These are phyloP conservation scores for Mycena polygramma DNA, from an alignment of 768 basidiomycete genomes.

Conservation along the genomic window DNA sequence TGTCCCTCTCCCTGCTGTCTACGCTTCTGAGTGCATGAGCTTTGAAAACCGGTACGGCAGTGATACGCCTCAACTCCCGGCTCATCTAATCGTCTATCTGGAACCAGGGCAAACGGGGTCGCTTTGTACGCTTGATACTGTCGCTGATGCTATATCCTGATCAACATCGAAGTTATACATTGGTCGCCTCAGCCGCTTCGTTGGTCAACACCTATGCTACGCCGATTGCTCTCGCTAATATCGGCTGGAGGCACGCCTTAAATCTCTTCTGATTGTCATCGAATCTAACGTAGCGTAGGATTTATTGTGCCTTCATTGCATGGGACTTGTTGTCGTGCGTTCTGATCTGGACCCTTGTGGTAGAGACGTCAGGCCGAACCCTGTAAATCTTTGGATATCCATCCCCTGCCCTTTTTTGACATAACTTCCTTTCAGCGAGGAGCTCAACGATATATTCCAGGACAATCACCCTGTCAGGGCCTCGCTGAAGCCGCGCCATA, in stretches of 20 bases:
- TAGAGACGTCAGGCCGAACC: slow-evolving; percentile 42
- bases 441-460: slow-evolving; percentile 42
- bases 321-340: slow-evolving; percentile 41
- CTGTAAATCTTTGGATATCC: slow-evolving; percentile 28
- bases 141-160: neutral
- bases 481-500: slow-evolving; percentile 4
- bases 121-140: slow-evolving; percentile 56
- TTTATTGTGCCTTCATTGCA: slow-evolving; percentile 40
- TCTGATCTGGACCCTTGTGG: slow-evolving; percentile 41
- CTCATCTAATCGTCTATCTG: neutral
- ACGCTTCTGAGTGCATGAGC: slow-evolving; percentile 67
- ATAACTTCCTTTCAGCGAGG: slow-evolving; percentile 35
- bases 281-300: slow-evolving; percentile 31
- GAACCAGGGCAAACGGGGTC: slow-evolving; percentile 69
- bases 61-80: neutral
- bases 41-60: slow-evolving; percentile 61
- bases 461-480: slow-evolving; percentile 17
- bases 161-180: slow-evolving; percentile 48
- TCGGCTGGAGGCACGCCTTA: slow-evolving; percentile 44
- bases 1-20: slow-evolving; percentile 70
- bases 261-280: neutral
- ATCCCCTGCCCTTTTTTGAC: neutral
- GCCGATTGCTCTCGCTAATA: slow-evolving; percentile 56
- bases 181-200: slow-evolving; percentile 58
- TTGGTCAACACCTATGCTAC: slow-evolving; percentile 68